phyloP scores from a whole-genome alignment of 805 yeast species.

The Huiozyma sinensis region DNA sequence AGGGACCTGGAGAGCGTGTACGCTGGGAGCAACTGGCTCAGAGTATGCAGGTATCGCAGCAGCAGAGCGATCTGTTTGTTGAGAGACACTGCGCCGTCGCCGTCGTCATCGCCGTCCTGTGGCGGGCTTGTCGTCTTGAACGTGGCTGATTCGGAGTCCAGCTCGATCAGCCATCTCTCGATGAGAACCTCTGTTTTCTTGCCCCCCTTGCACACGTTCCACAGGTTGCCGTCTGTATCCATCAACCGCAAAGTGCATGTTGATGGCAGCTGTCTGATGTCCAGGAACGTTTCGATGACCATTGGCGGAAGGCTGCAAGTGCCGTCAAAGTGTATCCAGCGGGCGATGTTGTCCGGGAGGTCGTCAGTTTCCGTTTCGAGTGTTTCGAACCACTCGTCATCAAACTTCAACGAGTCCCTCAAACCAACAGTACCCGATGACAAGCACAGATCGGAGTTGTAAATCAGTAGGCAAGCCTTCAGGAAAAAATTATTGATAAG shows the following conservation, averaged over 20 bases:
- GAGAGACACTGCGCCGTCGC: constrained; percentile 35
- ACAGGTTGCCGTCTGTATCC: constrained; percentile 43
- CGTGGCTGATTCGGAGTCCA: constrained; percentile 35
- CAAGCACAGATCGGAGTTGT: constrained; percentile 28
- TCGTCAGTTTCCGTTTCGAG: constrained; percentile 1
- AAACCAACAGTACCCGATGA: neutral
- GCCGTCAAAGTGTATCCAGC: constrained; percentile 55
- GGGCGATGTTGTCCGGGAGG: constrained; percentile 30
- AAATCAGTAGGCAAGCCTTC: constrained; percentile 49
- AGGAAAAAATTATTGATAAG: constrained; percentile 53
- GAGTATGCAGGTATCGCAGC: constrained; percentile 63
- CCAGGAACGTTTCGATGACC: constrained; percentile 74
- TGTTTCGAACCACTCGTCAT: constrained; percentile 7
- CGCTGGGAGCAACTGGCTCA: constrained; percentile 60
- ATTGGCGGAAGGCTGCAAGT: constrained; percentile 53
- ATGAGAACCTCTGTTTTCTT: constrained; percentile 77
- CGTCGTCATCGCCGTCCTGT: constrained; percentile 35
- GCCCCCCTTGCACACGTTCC: constrained; percentile 50
- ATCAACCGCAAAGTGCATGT: constrained; percentile 49
- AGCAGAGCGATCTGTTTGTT: constrained; percentile 66
- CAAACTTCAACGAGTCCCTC: constrained; percentile 2
- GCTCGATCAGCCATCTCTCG: constrained; percentile 87
- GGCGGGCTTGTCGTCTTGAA: constrained; percentile 26
- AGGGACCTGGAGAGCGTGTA: constrained; percentile 41
- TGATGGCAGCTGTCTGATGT: constrained; percentile 45